Conservation (phyloP, 2,329 filamentous ascomycete genomes). For the Zymoseptoria ardabiliae region DNA sequence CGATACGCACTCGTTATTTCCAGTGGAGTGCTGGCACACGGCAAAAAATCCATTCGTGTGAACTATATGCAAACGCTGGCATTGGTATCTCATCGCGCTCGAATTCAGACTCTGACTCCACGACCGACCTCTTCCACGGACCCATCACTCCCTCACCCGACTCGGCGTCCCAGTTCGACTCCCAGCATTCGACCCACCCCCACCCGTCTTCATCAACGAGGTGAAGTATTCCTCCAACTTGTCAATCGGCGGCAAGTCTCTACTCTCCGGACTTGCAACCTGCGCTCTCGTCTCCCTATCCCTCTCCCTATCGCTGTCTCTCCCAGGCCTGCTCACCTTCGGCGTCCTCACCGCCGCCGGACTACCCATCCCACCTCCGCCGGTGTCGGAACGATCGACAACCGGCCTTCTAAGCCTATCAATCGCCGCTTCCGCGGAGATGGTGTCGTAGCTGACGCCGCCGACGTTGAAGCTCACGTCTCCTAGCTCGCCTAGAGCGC, state of each 20-base stretch:
- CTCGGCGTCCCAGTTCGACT: slow-evolving; percentile 14
- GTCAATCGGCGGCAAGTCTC: slow-evolving; percentile 45
- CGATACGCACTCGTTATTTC: too few relatives aligned
- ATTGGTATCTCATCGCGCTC: not conserved
- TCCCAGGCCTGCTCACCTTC: not conserved
- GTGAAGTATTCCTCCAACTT: slow-evolving; percentile 55
- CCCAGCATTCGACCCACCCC: slow-evolving; percentile 14
- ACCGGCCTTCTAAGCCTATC: slow-evolving; percentile 24
- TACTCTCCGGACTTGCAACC: slow-evolving; percentile 28
- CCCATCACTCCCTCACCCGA: not conserved
- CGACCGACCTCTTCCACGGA: not conserved
- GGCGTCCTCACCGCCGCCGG: not conserved
- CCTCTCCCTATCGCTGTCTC: not conserved
- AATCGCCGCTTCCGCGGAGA: slow-evolving; percentile 27
- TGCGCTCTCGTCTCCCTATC: slow-evolving; percentile 32
- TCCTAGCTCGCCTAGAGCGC: slow-evolving; percentile 27
- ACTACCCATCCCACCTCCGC: not conserved
- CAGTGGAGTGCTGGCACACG: not conserved
- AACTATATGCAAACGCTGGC: not conserved
- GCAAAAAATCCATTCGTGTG: not conserved
- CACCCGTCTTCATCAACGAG: slow-evolving; percentile 49
- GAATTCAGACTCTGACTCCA: not conserved
- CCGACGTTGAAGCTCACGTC: slow-evolving; percentile 75
- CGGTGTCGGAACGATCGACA: not conserved
- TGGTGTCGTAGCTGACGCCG: slow-evolving; percentile 62